phyloP scores from a whole-genome alignment of 78 protist genomes.

The Bigelowiella natans region DNA sequence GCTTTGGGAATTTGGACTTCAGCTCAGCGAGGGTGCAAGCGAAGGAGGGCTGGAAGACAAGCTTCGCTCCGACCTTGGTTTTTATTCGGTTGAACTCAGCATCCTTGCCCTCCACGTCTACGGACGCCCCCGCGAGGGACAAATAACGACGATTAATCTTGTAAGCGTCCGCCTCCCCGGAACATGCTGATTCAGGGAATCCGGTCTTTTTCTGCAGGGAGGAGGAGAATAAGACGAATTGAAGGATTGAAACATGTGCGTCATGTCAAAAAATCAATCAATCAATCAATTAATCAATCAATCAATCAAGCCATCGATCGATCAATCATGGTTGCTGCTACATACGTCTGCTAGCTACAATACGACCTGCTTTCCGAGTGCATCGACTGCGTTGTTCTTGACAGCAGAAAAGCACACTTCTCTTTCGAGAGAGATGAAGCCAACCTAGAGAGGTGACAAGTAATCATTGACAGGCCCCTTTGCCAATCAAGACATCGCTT shows the following conservation, averaged over 20 bases:
- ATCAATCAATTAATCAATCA: no score
- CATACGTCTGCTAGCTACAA: no score
- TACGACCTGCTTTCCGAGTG: not conserved
- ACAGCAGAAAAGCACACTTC: conserved; percentile 12
- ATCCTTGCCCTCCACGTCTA: not conserved
- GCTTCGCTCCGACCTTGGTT: not conserved
- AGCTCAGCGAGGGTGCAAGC: not conserved
- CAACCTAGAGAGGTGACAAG: not conserved
- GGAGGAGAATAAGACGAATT: not conserved
- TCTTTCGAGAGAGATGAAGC: conserved; percentile 28
- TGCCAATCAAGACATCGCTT: no score
- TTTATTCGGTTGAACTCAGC: not conserved
- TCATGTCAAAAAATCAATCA: no score
- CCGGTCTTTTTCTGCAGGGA: not conserved
- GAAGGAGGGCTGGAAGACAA: not conserved
- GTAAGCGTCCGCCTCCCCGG: not conserved
- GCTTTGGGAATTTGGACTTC: not conserved
- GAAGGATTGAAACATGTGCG: no score
- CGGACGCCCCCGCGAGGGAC: not conserved
- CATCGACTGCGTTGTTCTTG: conserved; percentile 38
- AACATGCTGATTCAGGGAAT: not conserved
- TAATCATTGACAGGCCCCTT: not conserved
- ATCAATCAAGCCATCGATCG: no score
- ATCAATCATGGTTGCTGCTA: not conserved
- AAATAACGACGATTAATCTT: not conserved